Evolutionary conservation across 768 basidiomycete genomes (phyloP), one percentile per base, ranked within the genome.

Genomic region (Boletus rufocinnamomeus): DNA sequence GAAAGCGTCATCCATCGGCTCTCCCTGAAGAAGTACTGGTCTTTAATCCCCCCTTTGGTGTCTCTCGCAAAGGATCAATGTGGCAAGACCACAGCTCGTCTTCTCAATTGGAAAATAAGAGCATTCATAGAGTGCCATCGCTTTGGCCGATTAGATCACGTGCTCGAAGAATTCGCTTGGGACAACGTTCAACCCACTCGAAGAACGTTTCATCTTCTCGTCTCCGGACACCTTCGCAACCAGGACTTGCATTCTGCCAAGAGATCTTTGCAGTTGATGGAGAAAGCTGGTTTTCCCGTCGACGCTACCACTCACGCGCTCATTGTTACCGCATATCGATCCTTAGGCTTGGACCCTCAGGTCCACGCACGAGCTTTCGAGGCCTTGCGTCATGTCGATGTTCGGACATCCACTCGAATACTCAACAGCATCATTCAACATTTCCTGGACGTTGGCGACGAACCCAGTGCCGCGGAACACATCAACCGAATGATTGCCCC

Each of bases 21-120:
- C 27, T 80, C 85, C 21, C 63, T 71, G 9, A 66, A 66, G 49
- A 75, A 73, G 28, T 67, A 75, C 28, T 91, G 89, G 88, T 59
- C 72, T 35, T 66, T 74, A 14, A 71, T 92, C 4, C 73, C 83
- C 21, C 60, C 72, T 23, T 66, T 84, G 19, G 81, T 84, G 52
- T 69, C 73, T 28, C 73, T 84, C 21, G 87, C 80, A 50, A 76
- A 75, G 60, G 68, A 75, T 37, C 80, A 84, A 23, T 76, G 79
- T 17, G 80, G 81, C 44, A 75, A 74, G 52, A 77, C 80, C 3
- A 85, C 83, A 4, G 62, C 72, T 32, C 80, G 84, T 34, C 75
- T 92, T 25, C 78, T 93, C 60, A 85, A 93, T 68, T 91, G 88
- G 89, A 82, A 82, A 49, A 75, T 81, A 9, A 82, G 83, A 38